Conservation (phyloP, 1,139 yeast genomes). For the Magnusiomyces tetraspermus region DNA sequence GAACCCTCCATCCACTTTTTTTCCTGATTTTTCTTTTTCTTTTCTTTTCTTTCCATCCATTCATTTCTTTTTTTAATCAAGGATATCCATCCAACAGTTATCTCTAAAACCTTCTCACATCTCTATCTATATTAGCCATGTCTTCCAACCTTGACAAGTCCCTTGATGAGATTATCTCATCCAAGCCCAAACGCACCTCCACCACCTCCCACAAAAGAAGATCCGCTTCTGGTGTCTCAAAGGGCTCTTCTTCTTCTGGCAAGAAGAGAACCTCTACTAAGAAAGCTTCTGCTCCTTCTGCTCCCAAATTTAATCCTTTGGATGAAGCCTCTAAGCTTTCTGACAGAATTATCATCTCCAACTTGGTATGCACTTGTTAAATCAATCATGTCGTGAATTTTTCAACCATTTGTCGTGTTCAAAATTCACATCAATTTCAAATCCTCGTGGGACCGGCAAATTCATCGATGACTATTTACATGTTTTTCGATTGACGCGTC, state of each 20-base stretch:
- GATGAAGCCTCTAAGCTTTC: constrained; percentile 25
- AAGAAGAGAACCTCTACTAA: constrained; percentile 20
- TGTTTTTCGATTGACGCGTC: background rate
- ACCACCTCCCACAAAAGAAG: constrained; percentile 14
- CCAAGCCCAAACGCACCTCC: constrained; percentile 39
- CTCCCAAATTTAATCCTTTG: constrained; percentile 18
- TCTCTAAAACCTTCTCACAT: background rate
- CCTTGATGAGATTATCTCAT: constrained; percentile 85
- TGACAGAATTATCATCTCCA: constrained; percentile 31
- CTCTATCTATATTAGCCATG: constrained; percentile 30
- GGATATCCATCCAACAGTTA: background rate
- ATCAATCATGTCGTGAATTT: background rate
- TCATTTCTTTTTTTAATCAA: background rate
- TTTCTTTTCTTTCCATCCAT: background rate
- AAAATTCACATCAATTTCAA: background rate
- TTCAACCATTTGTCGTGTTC: background rate
- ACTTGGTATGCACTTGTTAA: constrained; percentile 26
- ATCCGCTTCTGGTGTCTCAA: constrained; percentile 25
- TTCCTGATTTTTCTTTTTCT: background rate
- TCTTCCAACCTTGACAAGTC: constrained; percentile 80
- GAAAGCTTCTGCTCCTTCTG: constrained; percentile 14
- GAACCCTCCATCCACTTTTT: background rate
- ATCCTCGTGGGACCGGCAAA: background rate
- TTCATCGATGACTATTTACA: background rate
- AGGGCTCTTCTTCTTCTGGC: constrained; percentile 29